A percentile compares a stretch with the other conserved stretches of the same genome.
Evolutionary conservation across 495 filamentous ascomycete genomes (phyloP).

Genomic region (Pyrenopolyporus hunteri): DNA sequence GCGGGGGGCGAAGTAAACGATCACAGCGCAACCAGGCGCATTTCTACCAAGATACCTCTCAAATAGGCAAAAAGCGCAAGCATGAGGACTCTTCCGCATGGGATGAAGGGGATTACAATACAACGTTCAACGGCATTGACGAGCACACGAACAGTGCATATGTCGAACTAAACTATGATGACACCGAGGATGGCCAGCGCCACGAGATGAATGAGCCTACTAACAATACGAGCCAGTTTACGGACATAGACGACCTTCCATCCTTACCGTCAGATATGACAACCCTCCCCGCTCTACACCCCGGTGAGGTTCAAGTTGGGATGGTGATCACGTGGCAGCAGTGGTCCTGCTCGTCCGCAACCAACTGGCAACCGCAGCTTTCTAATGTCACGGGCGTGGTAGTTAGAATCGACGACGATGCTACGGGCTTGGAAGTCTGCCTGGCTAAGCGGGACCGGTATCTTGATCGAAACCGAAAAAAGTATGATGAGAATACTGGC

Average conservation of each 20-base stretch:
- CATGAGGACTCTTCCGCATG: constrained; percentile 44
- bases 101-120: constrained; percentile 38
- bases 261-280: constrained; percentile 66
- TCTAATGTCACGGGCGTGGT: constrained; percentile 71
- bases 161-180: constrained; percentile 60
- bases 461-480: constrained; percentile 54
- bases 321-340: constrained; percentile 83
- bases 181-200: constrained; percentile 42
- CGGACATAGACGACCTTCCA: constrained; percentile 66
- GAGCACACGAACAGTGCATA: constrained; percentile 40
- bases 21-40: constrained; percentile 49
- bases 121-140: constrained; percentile 37
- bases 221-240: constrained; percentile 42
- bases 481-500: constrained; percentile 50
- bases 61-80: constrained; percentile 64
- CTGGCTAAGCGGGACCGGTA: constrained; percentile 74
- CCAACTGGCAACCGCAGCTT: constrained; percentile 78
- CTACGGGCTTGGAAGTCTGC: constrained; percentile 58
- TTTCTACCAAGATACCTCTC: constrained; percentile 49
- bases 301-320: constrained; percentile 61
- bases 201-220: constrained; percentile 32
- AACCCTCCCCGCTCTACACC: constrained; percentile 59
- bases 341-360: constrained; percentile 72
- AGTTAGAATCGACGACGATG: constrained; percentile 52
- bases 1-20: constrained; percentile 47